Evolutionary conservation across 2,329 filamentous ascomycete species (phyloP).

Genomic region (Sclerotiophoma versabilis): DNA sequence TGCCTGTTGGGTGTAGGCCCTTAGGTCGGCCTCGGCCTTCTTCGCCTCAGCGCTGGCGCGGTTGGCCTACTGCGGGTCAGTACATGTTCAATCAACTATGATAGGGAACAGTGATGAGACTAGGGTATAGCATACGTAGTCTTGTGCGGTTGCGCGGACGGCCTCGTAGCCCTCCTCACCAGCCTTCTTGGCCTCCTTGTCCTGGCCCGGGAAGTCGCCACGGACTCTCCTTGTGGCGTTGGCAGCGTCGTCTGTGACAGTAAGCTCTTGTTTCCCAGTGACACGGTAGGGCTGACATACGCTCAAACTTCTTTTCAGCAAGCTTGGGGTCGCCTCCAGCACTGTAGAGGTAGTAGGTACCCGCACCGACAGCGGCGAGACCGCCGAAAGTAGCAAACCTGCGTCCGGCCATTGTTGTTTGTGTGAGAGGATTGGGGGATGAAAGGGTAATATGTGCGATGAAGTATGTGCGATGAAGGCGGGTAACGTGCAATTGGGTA

Average conservation of each 20-base stretch:
- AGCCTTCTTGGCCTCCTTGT: constrained; percentile 69
- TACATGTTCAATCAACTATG: background rate
- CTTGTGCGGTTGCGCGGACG: constrained; percentile 55
- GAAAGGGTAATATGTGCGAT: constrained; percentile 8
- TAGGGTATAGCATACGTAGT: constrained; percentile 35
- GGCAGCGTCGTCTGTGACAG: constrained; percentile 73
- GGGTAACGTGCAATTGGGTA: constrained; percentile 12
- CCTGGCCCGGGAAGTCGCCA: constrained; percentile 68
- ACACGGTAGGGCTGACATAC: constrained; percentile 60
- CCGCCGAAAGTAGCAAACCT: constrained; percentile 39
- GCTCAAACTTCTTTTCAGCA: constrained; percentile 86
- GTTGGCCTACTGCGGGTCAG: constrained; percentile 44
- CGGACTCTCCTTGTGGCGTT: constrained; percentile 71
- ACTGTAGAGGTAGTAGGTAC: constrained; percentile 87
- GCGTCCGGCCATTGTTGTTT: constrained; percentile 37
- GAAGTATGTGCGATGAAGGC: constrained; percentile 15
- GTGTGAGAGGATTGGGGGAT: constrained; percentile 10
- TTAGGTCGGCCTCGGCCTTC: constrained; percentile 66
- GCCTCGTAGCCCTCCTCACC: constrained; percentile 59
- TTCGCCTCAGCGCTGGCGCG: constrained; percentile 59
- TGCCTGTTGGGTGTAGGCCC: constrained; percentile 60
- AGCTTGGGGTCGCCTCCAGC: constrained; percentile 81
- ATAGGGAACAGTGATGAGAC: background rate
- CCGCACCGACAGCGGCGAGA: constrained; percentile 63
- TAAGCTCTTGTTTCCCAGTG: constrained; percentile 16